Percentiles rank a stretch among this genome's conserved stretches.
phyloP scores from a whole-genome alignment of 2,329 filamentous ascomycete species.

The Calonectria honghensis region DNA sequence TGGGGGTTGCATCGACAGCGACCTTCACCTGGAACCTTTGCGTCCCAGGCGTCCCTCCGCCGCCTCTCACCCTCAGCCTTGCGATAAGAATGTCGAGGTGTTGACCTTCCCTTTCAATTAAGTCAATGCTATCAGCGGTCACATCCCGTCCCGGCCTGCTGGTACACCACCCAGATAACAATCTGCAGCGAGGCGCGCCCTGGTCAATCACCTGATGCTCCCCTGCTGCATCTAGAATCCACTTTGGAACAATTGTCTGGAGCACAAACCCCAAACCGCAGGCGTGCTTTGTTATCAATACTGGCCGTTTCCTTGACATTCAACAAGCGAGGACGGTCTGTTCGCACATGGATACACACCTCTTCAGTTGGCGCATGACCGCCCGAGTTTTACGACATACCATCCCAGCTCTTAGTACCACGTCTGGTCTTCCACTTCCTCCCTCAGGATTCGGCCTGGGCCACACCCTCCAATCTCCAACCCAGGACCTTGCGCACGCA shows the following conservation, averaged over 20 bases:
- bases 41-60: slow-evolving; percentile 5
- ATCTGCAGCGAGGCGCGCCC: slow-evolving; percentile 27
- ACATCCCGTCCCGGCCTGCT: slow-evolving; percentile 21
- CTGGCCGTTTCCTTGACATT: slow-evolving; percentile 18
- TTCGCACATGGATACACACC: slow-evolving; percentile 22
- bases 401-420: slow-evolving; percentile 20
- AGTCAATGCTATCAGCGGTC: slow-evolving; percentile 5
- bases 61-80: slow-evolving; percentile 28
- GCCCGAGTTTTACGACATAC: slow-evolving; percentile 6
- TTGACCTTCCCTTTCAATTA: slow-evolving; percentile 26
- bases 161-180: slow-evolving; percentile 24
- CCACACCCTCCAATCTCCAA: slow-evolving; percentile 28
- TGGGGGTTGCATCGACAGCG: slow-evolving; percentile 31
- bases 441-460: neutral
- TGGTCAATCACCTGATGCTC: slow-evolving; percentile 38
- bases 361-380: slow-evolving; percentile 21
- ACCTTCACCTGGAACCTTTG: slow-evolving; percentile 19
- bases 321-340: slow-evolving; percentile 27
- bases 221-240: slow-evolving; percentile 38
- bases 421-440: neutral
- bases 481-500: slow-evolving; percentile 21
- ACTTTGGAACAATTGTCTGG: slow-evolving; percentile 27
- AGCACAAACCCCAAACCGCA: slow-evolving; percentile 27
- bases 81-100: slow-evolving; percentile 30
- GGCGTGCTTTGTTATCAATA: slow-evolving; percentile 25